phyloP scores from a whole-genome alignment of 23 red algal genomes.

The Gracilaria gracilis region DNA sequence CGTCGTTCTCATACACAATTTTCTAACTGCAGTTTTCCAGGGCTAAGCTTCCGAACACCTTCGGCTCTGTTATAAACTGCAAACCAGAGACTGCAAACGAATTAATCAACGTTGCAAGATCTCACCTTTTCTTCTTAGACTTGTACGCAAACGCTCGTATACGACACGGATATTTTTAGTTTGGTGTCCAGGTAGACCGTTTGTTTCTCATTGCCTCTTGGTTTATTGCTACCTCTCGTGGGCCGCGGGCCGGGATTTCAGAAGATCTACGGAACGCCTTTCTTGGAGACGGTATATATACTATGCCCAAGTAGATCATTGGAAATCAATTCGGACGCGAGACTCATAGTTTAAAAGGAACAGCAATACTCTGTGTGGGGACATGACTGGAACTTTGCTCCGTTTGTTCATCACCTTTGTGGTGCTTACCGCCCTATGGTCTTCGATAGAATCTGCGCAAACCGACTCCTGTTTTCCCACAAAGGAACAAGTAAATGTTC shows the following conservation, averaged over 20 bases:
- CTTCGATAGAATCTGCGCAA: neutral
- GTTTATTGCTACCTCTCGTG: neutral
- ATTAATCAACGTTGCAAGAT: neutral
- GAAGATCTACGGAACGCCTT: neutral
- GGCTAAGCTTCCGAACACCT: too few relatives aligned
- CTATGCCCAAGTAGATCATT: constrained; percentile 3
- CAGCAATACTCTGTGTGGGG: neutral
- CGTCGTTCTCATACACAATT: too few relatives aligned
- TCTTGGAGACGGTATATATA: neutral
- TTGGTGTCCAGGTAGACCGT: neutral
- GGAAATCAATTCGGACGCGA: neutral
- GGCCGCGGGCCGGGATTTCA: neutral
- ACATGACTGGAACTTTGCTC: neutral
- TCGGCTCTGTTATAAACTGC: too few relatives aligned
- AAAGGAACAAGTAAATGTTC: constrained; percentile 6
- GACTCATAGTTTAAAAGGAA: neutral
- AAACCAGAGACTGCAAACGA: neutral
- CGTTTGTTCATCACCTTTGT: neutral
- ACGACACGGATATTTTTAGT: neutral
- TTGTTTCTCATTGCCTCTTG: neutral
- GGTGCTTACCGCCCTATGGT: neutral
- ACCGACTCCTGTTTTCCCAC: neutral
- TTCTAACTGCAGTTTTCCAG: too few relatives aligned
- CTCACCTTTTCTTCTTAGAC: neutral
- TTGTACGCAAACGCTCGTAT: neutral